Evolutionary conservation across 2,329 filamentous ascomycete genomes (phyloP), one percentile per base, ranked within the genome.

Genomic region (Delphinella strobiligena): DNA sequence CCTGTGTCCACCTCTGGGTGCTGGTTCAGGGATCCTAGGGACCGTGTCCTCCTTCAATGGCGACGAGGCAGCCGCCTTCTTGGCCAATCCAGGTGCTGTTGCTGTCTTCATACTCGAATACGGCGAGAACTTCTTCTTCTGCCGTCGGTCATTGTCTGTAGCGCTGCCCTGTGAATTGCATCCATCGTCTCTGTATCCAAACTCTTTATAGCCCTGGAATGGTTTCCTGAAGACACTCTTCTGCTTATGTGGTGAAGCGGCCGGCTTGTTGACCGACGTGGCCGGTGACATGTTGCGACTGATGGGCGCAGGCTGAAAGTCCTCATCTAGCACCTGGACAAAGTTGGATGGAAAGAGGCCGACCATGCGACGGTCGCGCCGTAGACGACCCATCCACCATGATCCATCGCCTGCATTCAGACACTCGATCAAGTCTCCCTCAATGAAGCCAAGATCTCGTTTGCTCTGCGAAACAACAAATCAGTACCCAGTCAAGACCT

Each of bases 341-440:
- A 98, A 98, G 64, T 98, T 98, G 54, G 88, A 95, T 1, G 91
- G 91, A 55, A 98, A 98, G 15, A 91, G 70, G 39, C 91, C 91
- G 53, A 95, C 80, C 54, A 89, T 87, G 54, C 88, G 78, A 60
- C 83, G 81, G 63, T 98, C 91, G 51, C 91, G 78, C 56, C 80
- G 84, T 56, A 98, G 65, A 47, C 89, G 78, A 35, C 91, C 91
- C 64, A 88, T 94, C 91, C 91, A 98, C 91, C 91, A 98, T 34
- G 85, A 88, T 38, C 91, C 91, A 64, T 98, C 91, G 47, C 91
- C 91, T 15, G 91, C 91, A 60, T 98, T 98, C 38, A 98, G 71
- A 56, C 89, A 95, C 74, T 98, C 91, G 59, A 98, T 98, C 49
- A 98, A 64, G 62, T 98, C 91, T 47, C 91, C 91, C 62, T 98